Conservation (phyloP, 352 stramenopile species). For the Blastocystis sp. region DNA sequence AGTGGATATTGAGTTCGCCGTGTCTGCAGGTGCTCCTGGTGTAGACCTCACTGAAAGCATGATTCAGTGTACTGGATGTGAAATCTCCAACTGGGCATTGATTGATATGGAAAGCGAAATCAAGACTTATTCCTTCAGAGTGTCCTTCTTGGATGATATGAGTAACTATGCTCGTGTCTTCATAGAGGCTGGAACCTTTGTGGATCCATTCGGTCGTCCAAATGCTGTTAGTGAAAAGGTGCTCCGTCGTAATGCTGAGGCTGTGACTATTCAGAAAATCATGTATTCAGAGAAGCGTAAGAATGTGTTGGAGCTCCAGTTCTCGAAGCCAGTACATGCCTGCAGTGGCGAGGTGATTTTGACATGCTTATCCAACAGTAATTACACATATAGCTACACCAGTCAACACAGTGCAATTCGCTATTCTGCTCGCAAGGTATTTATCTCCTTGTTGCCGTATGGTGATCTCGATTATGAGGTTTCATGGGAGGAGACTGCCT, state of each 20-base stretch:
- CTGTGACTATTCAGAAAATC: background rate
- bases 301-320: background rate
- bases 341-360: conserved; percentile 18
- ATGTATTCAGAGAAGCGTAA: background rate
- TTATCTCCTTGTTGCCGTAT: background rate
- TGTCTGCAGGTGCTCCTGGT: background rate
- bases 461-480: background rate
- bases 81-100: conserved; percentile 4
- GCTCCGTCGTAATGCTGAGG: background rate
- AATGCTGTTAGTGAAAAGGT: background rate
- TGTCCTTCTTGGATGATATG: conserved; percentile 42
- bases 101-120: background rate
- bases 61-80: conserved; percentile 40
- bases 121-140: conserved; percentile 4
- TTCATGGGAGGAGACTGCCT: background rate
- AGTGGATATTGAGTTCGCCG: conserved; percentile 2
- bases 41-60: background rate
- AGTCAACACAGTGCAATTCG: background rate
- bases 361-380: background rate
- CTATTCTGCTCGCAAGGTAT: background rate
- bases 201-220: conserved; percentile 2
- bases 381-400: background rate
- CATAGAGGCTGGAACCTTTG: background rate
- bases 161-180: conserved; percentile 10
- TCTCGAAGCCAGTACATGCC: conserved; percentile 27